Conservation (phyloP, 2,329 filamentous ascomycete species). For the Daldinia sp. region DNA sequence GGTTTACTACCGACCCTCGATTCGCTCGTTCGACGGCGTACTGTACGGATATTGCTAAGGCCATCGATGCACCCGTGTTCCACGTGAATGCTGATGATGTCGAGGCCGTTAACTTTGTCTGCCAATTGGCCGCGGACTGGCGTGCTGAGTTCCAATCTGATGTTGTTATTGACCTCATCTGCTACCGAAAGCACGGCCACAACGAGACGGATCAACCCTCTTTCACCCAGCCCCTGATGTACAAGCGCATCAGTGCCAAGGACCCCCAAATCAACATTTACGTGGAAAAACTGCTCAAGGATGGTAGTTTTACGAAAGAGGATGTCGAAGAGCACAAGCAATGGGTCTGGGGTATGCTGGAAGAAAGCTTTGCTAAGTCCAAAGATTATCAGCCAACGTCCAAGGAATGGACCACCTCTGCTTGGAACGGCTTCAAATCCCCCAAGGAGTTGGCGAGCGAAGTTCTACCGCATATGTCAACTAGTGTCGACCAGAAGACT, state of each 20-base stretch:
- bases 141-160: constrained; percentile 98
- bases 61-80: constrained; percentile 97
- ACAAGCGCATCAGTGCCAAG: constrained; percentile 93
- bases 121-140: constrained; percentile 96
- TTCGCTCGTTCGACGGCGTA: constrained; percentile 97
- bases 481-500: constrained; percentile 75
- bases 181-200: constrained; percentile 98
- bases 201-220: constrained; percentile 99
- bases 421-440: constrained; percentile 99
- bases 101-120: constrained; percentile 97
- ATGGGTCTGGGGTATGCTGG: constrained; percentile 99
- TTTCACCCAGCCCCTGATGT: constrained; percentile 99
- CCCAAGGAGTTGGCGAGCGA: constrained; percentile 97
- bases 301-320: constrained; percentile 95
- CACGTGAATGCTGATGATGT: constrained; percentile 99
- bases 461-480: constrained; percentile 89
- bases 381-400: constrained; percentile 97
- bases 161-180: constrained; percentile 96
- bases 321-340: constrained; percentile 99
- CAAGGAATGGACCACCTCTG: constrained; percentile 98
- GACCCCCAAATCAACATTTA: constrained; percentile 89
- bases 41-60: constrained; percentile 99
- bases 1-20: constrained; percentile 97
- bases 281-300: constrained; percentile 85
- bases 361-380: constrained; percentile 95